Evolutionary conservation across 1,284 basidiomycete species (phyloP), one percentile per base, ranked within the genome.

Genomic region (Pascua guehoae): DNA sequence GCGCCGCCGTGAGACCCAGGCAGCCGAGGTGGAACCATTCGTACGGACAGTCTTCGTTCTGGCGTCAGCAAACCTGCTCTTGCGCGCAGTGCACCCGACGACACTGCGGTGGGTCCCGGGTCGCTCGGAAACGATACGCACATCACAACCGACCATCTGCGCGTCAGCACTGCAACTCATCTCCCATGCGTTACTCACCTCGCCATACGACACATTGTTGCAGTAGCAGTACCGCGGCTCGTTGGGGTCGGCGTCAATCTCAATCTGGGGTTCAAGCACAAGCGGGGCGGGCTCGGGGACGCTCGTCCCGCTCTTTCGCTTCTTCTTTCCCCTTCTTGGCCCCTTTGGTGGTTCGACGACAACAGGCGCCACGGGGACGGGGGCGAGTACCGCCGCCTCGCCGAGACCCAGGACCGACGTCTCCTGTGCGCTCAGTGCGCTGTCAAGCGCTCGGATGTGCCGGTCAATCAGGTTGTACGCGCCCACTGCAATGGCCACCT

Each of bases 191-290:
- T n/a, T 14, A 61, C 71, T 56, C 51, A 76, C 72, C 51, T 79
- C 65, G 47, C 80, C 80, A 48, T 73, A 79, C 2, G 77, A 79
- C 17, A 80, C 78, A 43, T 78, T 68, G 49, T 80, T 66, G 66
- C 80, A 81, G 66, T 79, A 80, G 65, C 80, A 81, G 65, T 80
- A 81, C 32, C 70, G 72, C 38, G 80, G 80, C 64, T 81, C 80
- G 61, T 79, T 79, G 1, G 66, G 58, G 16, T 54, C 61, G 1
- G 32, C 45, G 36, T 63, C 61, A 15, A 57, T 41, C 10, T 46
- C 55, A 10, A 41, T 36, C 18, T 52, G 52, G 11, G 51, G 69
- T 10, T 65, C 62, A 42, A 41, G 48, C 50, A 62, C 47, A 18
- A 24, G 16, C 4, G 38, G 8, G 24, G 39, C 52, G 24, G 24